A percentile compares a stretch with the other conserved stretches of the same genome.
Conservation (phyloP, 2,329 filamentous ascomycete genomes). For the Neofusicoccum laricinum region DNA sequence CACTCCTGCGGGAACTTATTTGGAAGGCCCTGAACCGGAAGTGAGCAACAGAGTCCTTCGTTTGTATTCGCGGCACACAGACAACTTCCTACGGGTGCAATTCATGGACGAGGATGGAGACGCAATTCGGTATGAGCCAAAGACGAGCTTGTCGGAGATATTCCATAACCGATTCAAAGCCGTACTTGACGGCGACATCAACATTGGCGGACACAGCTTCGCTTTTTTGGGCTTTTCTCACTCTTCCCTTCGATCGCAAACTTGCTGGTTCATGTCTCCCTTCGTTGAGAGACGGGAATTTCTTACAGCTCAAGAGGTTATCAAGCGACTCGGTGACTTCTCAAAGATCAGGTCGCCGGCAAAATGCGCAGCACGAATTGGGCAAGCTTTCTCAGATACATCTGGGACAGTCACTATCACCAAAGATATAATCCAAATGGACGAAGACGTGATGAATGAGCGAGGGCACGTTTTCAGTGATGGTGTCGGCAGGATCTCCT, state of each 20-base stretch:
- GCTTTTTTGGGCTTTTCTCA: constrained; percentile 75
- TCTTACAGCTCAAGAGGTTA: constrained; percentile 38
- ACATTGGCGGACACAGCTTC: constrained; percentile 58
- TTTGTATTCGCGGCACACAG: constrained; percentile 57
- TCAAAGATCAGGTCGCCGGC: constrained; percentile 51
- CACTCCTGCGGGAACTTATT: constrained; percentile 40
- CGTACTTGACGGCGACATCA: constrained; percentile 58
- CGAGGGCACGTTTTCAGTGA: constrained; percentile 69
- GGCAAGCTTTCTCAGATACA: constrained; percentile 73
- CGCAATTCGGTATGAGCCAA: constrained; percentile 57
- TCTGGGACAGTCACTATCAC: constrained; percentile 57
- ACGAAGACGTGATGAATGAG: constrained; percentile 50
- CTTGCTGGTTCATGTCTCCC: constrained; percentile 63
- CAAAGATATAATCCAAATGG: constrained; percentile 21
- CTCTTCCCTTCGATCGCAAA: constrained; percentile 70
- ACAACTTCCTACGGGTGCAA: constrained; percentile 67
- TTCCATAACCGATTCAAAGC: constrained; percentile 58
- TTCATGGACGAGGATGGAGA: constrained; percentile 73
- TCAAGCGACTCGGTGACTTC: constrained; percentile 51
- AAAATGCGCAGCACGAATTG: constrained; percentile 58
- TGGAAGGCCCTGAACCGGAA: constrained; percentile 54
- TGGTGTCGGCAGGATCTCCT: constrained; percentile 73
- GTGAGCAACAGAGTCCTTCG: constrained; percentile 69
- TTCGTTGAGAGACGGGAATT: constrained; percentile 37
- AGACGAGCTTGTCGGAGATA: constrained; percentile 49